Conservation (phyloP, 768 basidiomycete species). For the Pulveroboletus ravenelii region DNA sequence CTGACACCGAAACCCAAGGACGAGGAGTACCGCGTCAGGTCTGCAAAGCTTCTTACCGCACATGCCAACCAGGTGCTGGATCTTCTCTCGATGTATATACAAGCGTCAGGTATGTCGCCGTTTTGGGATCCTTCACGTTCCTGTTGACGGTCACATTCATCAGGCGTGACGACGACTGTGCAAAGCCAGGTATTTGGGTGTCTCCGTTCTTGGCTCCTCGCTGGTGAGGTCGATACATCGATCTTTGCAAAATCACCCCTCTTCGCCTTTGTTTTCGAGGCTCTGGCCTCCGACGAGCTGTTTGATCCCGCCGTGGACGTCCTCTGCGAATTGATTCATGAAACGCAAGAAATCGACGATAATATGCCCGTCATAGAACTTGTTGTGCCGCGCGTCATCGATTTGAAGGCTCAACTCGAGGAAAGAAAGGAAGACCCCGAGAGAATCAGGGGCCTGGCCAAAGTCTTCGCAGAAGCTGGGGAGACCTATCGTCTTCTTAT, state of each 20-base stretch:
- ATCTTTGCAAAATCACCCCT: slow-evolving; percentile 72
- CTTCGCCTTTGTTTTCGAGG: slow-evolving; percentile 78
- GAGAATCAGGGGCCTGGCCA: slow-evolving; percentile 81
- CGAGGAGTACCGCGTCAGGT: slow-evolving; percentile 65
- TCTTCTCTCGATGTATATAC: slow-evolving; percentile 81
- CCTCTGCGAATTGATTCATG: slow-evolving; percentile 92
- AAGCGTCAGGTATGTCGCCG: slow-evolving; percentile 66
- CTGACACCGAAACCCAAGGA: slow-evolving; percentile 44
- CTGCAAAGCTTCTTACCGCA: slow-evolving; percentile 54
- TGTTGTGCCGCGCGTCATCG: slow-evolving; percentile 83
- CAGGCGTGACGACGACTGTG: slow-evolving; percentile 78
- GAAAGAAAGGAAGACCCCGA: slow-evolving; percentile 75
- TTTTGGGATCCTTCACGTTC: not conserved
- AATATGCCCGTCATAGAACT: slow-evolving; percentile 85
- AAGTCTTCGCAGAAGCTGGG: slow-evolving; percentile 95
- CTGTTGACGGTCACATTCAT: not conserved
- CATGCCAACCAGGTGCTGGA: slow-evolving; percentile 72
- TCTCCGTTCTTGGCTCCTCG: slow-evolving; percentile 80
- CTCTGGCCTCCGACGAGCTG: slow-evolving; percentile 76
- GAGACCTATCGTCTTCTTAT: slow-evolving; percentile 91
- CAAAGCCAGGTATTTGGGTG: slow-evolving; percentile 82
- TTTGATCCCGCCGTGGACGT: slow-evolving; percentile 92
- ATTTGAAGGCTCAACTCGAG: slow-evolving; percentile 57
- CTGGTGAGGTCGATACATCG: slow-evolving; percentile 71
- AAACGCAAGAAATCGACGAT: slow-evolving; percentile 96